Conservation (phyloP, 176 grass and related monocot genomes). For the Cenchrus purpureus region DNA sequence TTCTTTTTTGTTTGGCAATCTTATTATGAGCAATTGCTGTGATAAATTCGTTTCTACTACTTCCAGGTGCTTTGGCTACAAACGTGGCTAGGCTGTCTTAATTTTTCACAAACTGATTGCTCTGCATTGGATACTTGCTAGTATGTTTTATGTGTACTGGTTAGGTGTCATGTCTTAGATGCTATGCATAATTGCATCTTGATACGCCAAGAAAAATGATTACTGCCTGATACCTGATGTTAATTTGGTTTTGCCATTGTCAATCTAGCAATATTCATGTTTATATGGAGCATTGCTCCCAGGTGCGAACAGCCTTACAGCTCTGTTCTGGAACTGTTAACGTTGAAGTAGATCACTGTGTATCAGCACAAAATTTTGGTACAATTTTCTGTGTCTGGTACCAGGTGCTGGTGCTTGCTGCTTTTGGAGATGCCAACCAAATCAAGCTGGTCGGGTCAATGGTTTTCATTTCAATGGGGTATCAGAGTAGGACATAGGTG, state of each 20-base stretch:
- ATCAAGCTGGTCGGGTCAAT: background rate
- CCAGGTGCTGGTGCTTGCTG: background rate
- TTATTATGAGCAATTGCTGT: background rate
- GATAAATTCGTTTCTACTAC: background rate
- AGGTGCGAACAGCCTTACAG: background rate
- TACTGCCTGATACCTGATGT: too few relatives aligned
- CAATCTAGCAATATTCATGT: background rate
- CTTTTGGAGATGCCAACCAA: conserved; percentile 4
- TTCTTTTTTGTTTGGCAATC: background rate
- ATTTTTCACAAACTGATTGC: background rate
- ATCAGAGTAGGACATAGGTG: conserved; percentile 8
- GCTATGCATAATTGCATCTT: background rate
- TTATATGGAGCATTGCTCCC: background rate
- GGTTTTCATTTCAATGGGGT: background rate
- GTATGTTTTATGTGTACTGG: background rate
- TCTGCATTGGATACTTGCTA: conserved; percentile 9
- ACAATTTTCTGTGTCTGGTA: background rate
- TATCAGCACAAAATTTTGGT: background rate
- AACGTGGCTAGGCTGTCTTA: background rate
- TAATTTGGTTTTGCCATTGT: background rate
- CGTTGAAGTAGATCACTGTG: background rate
- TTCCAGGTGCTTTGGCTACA: background rate
- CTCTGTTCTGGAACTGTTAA: background rate
- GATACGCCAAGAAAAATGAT: background rate
- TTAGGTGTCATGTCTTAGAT: conserved; percentile 1